A percentile compares a stretch with the other conserved stretches of the same genome.
phyloP scores from a whole-genome alignment of 345 rosid species.

The Salix dunnii region DNA sequence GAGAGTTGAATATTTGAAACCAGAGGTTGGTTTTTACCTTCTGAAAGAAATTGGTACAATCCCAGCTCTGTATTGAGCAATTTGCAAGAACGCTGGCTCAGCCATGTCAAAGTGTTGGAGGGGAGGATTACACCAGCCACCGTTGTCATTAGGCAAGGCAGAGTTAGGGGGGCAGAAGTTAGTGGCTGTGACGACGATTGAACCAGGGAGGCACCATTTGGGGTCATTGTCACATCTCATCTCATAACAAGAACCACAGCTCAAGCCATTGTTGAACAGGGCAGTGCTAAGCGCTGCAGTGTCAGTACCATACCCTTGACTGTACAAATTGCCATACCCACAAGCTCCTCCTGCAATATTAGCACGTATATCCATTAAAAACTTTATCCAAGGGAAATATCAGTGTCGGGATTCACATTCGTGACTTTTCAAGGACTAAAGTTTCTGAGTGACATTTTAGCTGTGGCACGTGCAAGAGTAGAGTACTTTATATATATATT shows the following conservation, averaged over 20 bases:
- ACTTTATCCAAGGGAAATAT: too few relatives aligned
- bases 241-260: conserved; percentile 34
- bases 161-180: conserved; percentile 71
- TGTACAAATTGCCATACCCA: conserved; percentile 30
- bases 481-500: too few relatives aligned
- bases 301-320: conserved; percentile 36
- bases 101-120: conserved; percentile 94
- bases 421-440: too few relatives aligned
- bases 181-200: conserved; percentile 30
- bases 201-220: conserved; percentile 31
- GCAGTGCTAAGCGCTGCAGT: conserved; percentile 40
- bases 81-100: conserved; percentile 87
- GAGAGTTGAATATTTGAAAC: neutral
- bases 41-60: conserved; percentile 87
- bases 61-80: conserved; percentile 91
- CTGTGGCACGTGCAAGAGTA: too few relatives aligned
- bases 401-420: too few relatives aligned
- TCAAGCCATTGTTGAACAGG: conserved; percentile 30
- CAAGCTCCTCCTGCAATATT: conserved; percentile 30
- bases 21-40: conserved; percentile 36
- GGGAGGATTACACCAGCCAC: conserved; percentile 99
- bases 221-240: conserved; percentile 30
- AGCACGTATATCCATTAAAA: too few relatives aligned
- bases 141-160: conserved; percentile 67
- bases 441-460: too few relatives aligned